These are phyloP conservation scores for Hypoxylon rickii DNA, from an alignment of 495 filamentous ascomycete species.

Conservation along the genomic window DNA sequence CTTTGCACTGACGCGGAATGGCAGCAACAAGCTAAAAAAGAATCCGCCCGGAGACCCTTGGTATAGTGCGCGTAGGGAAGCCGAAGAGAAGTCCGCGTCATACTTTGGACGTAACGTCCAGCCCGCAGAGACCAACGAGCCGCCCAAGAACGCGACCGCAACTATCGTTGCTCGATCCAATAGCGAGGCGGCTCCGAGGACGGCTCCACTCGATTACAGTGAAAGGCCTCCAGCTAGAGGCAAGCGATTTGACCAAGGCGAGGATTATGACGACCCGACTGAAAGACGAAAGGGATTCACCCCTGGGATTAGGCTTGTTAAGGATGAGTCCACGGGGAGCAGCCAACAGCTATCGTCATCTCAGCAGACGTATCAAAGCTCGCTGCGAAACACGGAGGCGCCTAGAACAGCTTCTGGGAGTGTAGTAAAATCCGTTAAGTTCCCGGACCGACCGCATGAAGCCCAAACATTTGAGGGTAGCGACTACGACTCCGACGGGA, in stretches of 20 bases:
- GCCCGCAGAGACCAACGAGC: conserved; percentile 4
- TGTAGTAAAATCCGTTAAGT: conserved; percentile 37
- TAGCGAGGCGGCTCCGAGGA: conserved; percentile 5
- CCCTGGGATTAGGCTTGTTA: conserved; percentile 11
- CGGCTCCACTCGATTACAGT: conserved; percentile 16
- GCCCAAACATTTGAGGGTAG: conserved; percentile 19
- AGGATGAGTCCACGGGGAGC: conserved; percentile 4
- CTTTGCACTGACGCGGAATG: conserved; percentile 42
- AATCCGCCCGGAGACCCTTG: conserved; percentile 47
- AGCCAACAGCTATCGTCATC: conserved; percentile 18
- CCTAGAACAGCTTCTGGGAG: conserved; percentile 11
- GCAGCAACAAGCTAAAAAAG: conserved; percentile 55
- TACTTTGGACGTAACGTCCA: conserved; percentile 15
- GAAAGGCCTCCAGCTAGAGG: conserved; percentile 34
- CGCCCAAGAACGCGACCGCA: not conserved
- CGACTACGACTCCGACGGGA: conserved; percentile 31
- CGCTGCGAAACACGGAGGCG: conserved; percentile 16
- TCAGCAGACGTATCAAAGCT: conserved; percentile 18
- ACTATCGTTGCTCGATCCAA: not conserved
- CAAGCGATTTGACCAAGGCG: conserved; percentile 28
- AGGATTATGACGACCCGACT: conserved; percentile 24
- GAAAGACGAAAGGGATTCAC: conserved; percentile 24
- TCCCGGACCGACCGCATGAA: conserved; percentile 31
- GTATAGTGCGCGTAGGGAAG: conserved; percentile 40
- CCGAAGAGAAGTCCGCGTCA: conserved; percentile 33